Evolutionary conservation across 208 protist species (phyloP), one percentile per base, ranked within the genome.

Genomic region (Wallacemonas sp.): DNA sequence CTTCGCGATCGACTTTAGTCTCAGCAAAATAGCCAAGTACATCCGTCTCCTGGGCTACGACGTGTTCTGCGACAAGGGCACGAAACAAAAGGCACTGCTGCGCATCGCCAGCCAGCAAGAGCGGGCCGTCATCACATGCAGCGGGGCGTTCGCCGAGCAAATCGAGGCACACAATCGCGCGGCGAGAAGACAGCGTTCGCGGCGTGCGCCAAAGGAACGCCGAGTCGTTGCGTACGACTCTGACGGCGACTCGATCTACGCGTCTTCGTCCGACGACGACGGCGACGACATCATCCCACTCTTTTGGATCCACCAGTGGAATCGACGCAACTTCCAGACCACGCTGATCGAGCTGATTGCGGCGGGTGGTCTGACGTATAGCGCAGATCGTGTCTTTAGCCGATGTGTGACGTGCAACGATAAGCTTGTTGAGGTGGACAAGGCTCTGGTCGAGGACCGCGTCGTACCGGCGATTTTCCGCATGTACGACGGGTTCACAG

Each of bases 1-100:
- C 16, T 93, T 93, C 55, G 56, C 88, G 16, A 87, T 93, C 76
- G 83, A 93, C 68, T 88, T 74, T 41, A 90, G 81, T 78, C 70
- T 93, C 71, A 70, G 79, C 56, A 85, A 85, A 33, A 69, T 93
- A 8, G 87, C 83, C 55, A 93, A 87, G 65, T 87, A 93, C 57
- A 71, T 93, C 36, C 80, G 87, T 17, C 60, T 93, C 38, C 71
- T 93, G 0, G 87, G 83, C 52, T 93, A 93, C 71, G 83, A 87
- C 60, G 80, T 78, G 17, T 48, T 85, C 12, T 93, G 87, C 68
- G 67, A 76, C 34, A 65, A 52, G 1, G 43, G 52, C n/a, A 57
- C 90, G 16, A 61, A 72, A 21, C 83, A 88, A 33, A 19, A 49
- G 4, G 30, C 78, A 19, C 60, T 93, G 11, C 43, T 93, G 24